Base-by-base conservation (phyloP, 257 asterid species). In the Solanum virginianum region DNA sequence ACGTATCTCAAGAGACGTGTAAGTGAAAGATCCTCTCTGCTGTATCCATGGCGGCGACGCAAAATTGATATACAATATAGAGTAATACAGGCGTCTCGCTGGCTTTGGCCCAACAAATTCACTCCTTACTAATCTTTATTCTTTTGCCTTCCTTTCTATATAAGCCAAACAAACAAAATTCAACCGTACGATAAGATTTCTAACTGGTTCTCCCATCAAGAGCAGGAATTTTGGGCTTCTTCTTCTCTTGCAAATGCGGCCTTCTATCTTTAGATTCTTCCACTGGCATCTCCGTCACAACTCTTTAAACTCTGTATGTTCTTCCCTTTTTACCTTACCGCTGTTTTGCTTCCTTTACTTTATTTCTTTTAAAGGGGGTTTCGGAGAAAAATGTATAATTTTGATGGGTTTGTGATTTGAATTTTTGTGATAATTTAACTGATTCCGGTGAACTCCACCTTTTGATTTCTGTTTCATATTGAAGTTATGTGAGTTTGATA, bases 201-300 rank as follows among this genome's bases (percentile, higher is more conserved):
- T 36, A 36, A 36, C 41, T 36, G 41, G 41, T 60, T 60, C 32
- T 17, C 10, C 10, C 15, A 60, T 22, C 68, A 41, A 41, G 10
- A 39, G 8, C 24, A 49, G 24, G 24, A 14, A 14, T 45, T 72
- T 1, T 41, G 49, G 24, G 55, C 1, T 71, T 41, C 49, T 57
- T 45, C 59, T 17, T 80, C 54, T 84, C 3, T n/a, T 83, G 86
- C 71, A 29, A 88, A 94, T 93, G 99, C 90, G 90, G 85, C 85
- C 86, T 80, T 90, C 88, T 90, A 74, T 92, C 71, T 85, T 91
- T 86, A 92, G 84, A 89, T 75, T 87, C 85, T 82, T 89, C 65
- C 85, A 81, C 63, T 88, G 90, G 89, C 92, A 84, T 79, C 85
- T 80, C 85, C 85, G 87, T 83, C 69, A 77, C 84, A 81, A 63